These are phyloP conservation scores for Xylaria bambusicola DNA, from an alignment of 495 filamentous ascomycete species.

Conservation along the genomic window DNA sequence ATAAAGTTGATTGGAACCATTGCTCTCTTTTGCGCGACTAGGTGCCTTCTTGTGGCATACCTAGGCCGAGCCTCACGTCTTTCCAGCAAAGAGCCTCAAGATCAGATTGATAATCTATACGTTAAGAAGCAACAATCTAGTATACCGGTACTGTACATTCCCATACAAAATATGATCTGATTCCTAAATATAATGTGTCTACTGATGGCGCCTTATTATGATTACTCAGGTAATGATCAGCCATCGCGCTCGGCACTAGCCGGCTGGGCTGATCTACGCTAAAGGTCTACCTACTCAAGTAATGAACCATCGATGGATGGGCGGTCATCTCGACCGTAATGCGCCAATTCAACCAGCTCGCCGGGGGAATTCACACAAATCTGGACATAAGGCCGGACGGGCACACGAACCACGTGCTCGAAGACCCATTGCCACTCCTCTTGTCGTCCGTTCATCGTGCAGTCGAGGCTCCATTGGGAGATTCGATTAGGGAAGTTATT, in stretches of 20 bases:
- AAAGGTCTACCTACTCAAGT: not conserved
- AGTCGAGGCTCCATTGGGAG: not conserved
- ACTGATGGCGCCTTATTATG: no score
- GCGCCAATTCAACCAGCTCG: not conserved
- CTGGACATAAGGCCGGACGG: not conserved
- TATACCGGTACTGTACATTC: no score
- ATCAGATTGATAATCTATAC: no score
- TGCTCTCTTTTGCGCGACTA: no score
- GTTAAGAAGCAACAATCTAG: no score
- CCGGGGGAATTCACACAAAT: not conserved
- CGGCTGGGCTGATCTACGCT: not conserved
- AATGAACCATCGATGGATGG: no score
- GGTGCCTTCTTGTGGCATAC: no score
- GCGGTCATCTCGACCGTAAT: not conserved
- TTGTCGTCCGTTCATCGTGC: not conserved
- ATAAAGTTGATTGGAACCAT: no score
- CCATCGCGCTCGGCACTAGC: conserved; percentile 8
- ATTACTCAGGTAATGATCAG: conserved; percentile 2
- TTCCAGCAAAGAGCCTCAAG: no score
- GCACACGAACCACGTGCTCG: conserved; percentile 1
- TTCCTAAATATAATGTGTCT: no score
- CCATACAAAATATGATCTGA: no score
- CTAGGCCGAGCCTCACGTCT: no score
- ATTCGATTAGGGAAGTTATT: not conserved
- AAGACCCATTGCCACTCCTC: not conserved